Evolutionary conservation across 257 asterid genomes (phyloP).

Genomic region (Solanum chmielewskii): DNA sequence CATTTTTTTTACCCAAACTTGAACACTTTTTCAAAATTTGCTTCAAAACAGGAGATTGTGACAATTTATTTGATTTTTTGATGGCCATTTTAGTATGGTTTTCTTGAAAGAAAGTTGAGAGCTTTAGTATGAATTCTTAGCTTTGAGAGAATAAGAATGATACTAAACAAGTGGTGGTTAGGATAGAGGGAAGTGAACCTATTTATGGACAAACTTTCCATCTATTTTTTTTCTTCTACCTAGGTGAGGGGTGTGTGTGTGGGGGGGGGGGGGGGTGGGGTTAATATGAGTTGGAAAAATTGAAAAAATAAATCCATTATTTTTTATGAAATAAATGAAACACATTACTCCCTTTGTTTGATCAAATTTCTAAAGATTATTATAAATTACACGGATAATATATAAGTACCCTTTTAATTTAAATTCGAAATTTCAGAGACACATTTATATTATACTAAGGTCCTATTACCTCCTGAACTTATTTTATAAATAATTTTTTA

Average conservation of each 20-base stretch:
- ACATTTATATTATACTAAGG: too few relatives aligned
- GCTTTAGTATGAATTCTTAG: neutral
- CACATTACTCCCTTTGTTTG: too few relatives aligned
- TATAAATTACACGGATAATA: too few relatives aligned
- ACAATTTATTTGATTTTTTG: neutral
- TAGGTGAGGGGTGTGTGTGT: neutral
- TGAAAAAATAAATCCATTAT: too few relatives aligned
- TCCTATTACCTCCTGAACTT: too few relatives aligned
- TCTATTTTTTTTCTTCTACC: neutral
- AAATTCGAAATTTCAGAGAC: fast-evolving
- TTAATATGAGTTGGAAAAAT: neutral
- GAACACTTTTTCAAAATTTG: slow-evolving; percentile 14
- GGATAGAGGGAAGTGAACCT: neutral
- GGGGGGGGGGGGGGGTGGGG: neutral
- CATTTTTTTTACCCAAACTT: neutral
- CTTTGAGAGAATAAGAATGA: neutral
- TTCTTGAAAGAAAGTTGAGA: neutral
- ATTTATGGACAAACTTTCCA: neutral
- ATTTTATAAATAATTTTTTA: too few relatives aligned
- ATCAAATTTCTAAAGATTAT: too few relatives aligned
- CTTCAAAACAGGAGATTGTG: slow-evolving; percentile 10
- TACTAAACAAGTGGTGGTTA: neutral
- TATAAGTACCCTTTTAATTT: fast-evolving
- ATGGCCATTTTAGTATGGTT: slow-evolving; percentile 1
- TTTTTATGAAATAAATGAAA: neutral